Evolutionary conservation across 805 yeast genomes (phyloP).

Genomic region (Cyberlindnera misumaiensis): DNA sequence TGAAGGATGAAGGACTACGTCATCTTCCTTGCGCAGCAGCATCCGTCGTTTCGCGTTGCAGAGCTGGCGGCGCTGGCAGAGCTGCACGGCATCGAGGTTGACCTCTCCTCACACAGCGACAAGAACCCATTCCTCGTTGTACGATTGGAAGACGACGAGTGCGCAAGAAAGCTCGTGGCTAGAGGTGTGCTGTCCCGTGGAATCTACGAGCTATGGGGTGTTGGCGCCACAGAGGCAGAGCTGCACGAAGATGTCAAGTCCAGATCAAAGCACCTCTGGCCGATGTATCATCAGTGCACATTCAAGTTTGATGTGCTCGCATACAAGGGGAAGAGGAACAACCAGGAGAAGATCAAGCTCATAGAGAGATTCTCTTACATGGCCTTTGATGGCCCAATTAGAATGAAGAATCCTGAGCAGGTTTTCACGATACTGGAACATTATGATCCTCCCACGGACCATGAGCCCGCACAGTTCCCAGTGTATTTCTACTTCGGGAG

Average conservation of each 20-base stretch:
- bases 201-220: conserved; percentile 82
- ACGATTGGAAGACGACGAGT: conserved; percentile 55
- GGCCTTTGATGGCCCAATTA: conserved; percentile 69
- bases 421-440: conserved; percentile 70
- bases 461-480: conserved; percentile 42
- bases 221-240: conserved; percentile 47
- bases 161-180: conserved; percentile 56
- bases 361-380: conserved; percentile 70
- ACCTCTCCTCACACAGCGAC: conserved; percentile 51
- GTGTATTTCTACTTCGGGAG: conserved; percentile 68
- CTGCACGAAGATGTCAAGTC: conserved; percentile 44
- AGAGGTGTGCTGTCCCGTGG: conserved; percentile 69
- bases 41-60: conserved; percentile 68
- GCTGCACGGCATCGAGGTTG: conserved; percentile 46
- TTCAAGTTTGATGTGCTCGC: conserved; percentile 83
- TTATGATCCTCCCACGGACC: conserved; percentile 43
- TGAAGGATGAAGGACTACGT: conserved; percentile 50
- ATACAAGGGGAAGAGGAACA: conserved; percentile 59
- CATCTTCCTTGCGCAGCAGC: conserved; percentile 80
- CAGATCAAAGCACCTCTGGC: conserved; percentile 21
- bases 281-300: conserved; percentile 34
- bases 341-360: conserved; percentile 45
- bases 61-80: conserved; percentile 84
- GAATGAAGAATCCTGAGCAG: conserved; percentile 70
- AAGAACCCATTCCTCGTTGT: conserved; percentile 67